These are phyloP conservation scores for Mycena galericulata DNA, from an alignment of 768 basidiomycete species.

Conservation along the genomic window DNA sequence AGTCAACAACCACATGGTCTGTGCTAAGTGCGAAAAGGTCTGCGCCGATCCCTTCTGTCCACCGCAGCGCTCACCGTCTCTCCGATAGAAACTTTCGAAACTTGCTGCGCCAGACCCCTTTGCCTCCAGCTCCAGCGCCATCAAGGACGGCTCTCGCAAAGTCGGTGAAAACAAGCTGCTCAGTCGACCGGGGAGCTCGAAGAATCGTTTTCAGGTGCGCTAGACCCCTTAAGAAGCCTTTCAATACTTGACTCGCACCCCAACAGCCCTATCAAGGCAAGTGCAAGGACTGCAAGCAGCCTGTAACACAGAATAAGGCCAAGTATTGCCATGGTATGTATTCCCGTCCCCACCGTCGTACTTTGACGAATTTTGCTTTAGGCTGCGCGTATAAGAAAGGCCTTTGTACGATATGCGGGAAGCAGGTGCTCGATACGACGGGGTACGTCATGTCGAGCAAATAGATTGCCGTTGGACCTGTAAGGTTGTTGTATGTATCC, in stretches of 20 bases:
- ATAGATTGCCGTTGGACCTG: constrained; percentile 45
- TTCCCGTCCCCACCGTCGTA: constrained; percentile 21
- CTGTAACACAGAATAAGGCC: constrained; percentile 86
- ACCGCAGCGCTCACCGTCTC: constrained; percentile 34
- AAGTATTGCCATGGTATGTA: constrained; percentile 89
- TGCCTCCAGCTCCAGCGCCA: constrained; percentile 74
- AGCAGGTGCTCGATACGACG: constrained; percentile 85
- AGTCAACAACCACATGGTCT: constrained; percentile 68
- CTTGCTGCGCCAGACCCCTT: constrained; percentile 93
- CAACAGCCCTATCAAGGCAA: constrained; percentile 85
- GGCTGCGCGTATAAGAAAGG: constrained; percentile 93
- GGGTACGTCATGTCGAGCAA: constrained; percentile 90
- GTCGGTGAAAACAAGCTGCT: constrained; percentile 90
- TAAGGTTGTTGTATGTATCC: constrained; percentile 32
- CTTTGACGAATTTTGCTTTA: constrained; percentile 42
- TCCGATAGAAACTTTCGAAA: constrained; percentile 91
- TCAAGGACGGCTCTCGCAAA: constrained; percentile 85
- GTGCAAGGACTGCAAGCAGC: constrained; percentile 90
- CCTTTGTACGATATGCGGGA: constrained; percentile 88
- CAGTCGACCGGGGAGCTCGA: constrained; percentile 74
- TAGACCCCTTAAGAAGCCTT: constrained; percentile 7
- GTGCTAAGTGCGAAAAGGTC: constrained; percentile 87
- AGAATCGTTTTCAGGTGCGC: constrained; percentile 81
- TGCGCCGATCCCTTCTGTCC: constrained; percentile 26
- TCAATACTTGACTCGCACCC: constrained; percentile 35